Base-by-base conservation (phyloP, 805 yeast species). In the Starmerella apicola region DNA sequence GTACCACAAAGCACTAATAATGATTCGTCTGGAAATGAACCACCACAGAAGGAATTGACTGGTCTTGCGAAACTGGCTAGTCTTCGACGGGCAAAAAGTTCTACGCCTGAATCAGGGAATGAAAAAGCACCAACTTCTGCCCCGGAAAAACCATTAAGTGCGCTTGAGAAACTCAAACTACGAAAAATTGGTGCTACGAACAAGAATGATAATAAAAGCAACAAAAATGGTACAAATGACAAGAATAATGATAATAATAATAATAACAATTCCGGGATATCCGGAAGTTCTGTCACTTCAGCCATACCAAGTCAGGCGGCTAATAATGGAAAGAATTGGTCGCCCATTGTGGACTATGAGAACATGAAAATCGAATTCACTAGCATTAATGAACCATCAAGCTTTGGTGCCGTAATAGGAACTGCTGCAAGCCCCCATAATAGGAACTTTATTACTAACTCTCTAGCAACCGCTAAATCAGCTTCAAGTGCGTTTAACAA, bases 391-490 rank as follows among this genome's bases (percentile, higher is more conserved):
- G 16, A 17, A 10, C 50, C 48, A 20, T 45, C 49, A 2, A 22
- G 3, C 13, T 32, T 42, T 18, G 49, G 51, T 17, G 38, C 34
- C 18, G 35, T 48, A 16, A 34, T 48, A 16, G 44, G 41, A 25
- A 18, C 30, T n/a, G 30, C 15, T 21, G 32, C 26, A 7, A 7
- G 21, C 19, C 15, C n/a, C n/a, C 9, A 27, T 12, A 9, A 13
- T 8, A 12, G 15, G 9, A 36, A 31, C 36, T 13, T 12, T 8
- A 22, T 29, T 2, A 47, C 55, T 50, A 51, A 50, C 51, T 28
- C 32, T 7, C 27, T 39, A 21, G 49, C 41, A 12, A 64, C 67
- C 35, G 52, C 65, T 33, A 78, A 74, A 49, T 83, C 83, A 49
- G 56, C 60, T 10, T 10, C 22, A 6, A 13, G 18, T 10, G 44